Base-by-base conservation (phyloP, 192 early-diverging fungal species). In the Spizellomyces sp. region DNA sequence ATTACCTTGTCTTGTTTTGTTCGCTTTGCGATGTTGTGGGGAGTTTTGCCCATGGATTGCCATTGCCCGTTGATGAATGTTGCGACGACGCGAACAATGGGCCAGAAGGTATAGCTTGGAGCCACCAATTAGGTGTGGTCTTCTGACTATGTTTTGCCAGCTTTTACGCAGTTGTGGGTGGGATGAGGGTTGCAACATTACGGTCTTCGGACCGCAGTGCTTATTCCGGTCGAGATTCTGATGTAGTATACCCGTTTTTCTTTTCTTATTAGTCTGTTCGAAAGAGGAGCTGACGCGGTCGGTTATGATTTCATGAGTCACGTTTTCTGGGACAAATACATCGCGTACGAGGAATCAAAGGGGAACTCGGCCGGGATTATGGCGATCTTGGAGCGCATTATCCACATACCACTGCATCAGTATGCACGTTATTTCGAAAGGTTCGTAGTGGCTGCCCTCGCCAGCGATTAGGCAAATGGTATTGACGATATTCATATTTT, bases 281-380 rank as follows among this genome's bases (percentile, higher is more conserved):
- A 90, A 58, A 87, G 90, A 22, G 90, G 81, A 45, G 84, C 90
- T 43, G 70, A 77, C 42, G 76, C 70, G 44, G 86, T 89, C 27
- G 90, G 90, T 8, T 46, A 85, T 43, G 90, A 92, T 64, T 92
- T 91, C 70, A 78, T 90, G 66, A 80, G 85, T 9, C 90, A 92
- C 72, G 73, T 83, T 14, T 82, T 82, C 47, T 82, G 81, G 81
- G 78, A 77, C 67, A 77, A 77, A 56, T 82, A 79, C 67, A 74
- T 77, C 60, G 73, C 77, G 17, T 79, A 55, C 60, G 76, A 79
- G 64, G 78, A 82, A 58, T 66, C 61, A 19, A 79, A 83, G 52
- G 64, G 76, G n/a, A 76, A 81, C 15, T 60, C 70, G 15, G 57
- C 69, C 27, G 66, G 77, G 10, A 74, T 89, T 19, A 58, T 88